Evolutionary conservation across 495 filamentous ascomycete genomes (phyloP), one percentile per base, ranked within the genome.

Genomic region (Annulohypoxylon nitens): DNA sequence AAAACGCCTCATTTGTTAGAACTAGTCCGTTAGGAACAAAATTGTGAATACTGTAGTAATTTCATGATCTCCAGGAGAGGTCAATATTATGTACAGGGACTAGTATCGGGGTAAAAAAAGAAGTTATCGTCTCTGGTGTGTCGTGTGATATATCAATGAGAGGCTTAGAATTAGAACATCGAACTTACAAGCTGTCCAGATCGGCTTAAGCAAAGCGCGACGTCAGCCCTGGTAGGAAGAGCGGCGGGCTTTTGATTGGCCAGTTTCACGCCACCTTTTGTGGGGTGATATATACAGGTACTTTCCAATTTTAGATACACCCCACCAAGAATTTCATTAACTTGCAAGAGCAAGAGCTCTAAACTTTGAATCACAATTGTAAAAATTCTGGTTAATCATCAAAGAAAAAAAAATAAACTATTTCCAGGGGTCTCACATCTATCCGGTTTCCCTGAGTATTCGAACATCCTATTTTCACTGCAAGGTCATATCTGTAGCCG

Each of bases 1-100:
- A 76, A 76, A 81, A 69, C 69, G 75, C 77, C 80, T 83, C 83
- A 85, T 81, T 81, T 47, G 20, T 60, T 14, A 11, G 14, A 54
- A 33, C 12, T 70, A 74, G 23, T 76, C 48, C 72, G 73, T 73
- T 78, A 79, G 47, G 77, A 73, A 75, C 73, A 79, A 78, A 45
- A 71, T 67, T 51, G 12, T n/a, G 34, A 67, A 55, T 60, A 48
- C 59, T 61, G 72, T 78, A 74, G 58, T 61, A 71, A 68, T 76
- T 59, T 70, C 77, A 78, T 78, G 66, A 55, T 77, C 71, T 67
- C 75, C 71, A 61, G 33, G 23, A 30, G 68, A 75, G 59, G 59
- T 60, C n/a, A 57, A 48, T 57, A 72, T 64, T 51, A 54, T 37
- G 41, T 50, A 51, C 18, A 50, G 48, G 30, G 61, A 61, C 36